Evolutionary conservation across 208 protist genomes (phyloP).

Genomic region (Phytomonas sp.): DNA sequence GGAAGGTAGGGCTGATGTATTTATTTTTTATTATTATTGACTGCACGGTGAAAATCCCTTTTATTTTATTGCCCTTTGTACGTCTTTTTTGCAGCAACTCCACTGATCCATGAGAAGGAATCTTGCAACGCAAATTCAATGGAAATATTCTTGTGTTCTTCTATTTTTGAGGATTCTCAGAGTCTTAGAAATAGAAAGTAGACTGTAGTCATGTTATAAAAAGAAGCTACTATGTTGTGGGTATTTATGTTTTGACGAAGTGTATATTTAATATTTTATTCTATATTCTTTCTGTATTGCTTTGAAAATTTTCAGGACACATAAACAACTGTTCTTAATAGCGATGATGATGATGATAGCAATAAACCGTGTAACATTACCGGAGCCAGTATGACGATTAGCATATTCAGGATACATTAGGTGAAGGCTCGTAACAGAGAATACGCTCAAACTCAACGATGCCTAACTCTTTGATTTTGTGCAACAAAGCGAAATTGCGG

Average conservation of each 20-base stretch:
- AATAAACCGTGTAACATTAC: neutral
- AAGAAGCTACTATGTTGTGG: conserved; percentile 7
- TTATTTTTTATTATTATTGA: neutral
- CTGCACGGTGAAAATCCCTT: neutral
- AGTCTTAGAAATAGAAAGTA: neutral
- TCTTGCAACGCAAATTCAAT: neutral
- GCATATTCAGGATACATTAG: neutral
- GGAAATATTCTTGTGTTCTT: neutral
- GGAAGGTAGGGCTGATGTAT: neutral
- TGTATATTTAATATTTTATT: conserved; percentile 4
- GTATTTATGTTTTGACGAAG: neutral
- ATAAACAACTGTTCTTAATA: neutral
- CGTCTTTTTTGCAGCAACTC: neutral
- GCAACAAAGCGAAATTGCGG: neutral
- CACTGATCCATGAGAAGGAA: neutral
- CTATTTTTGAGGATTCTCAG: neutral
- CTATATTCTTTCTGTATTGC: neutral
- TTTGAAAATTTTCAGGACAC: neutral
- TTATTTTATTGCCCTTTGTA: neutral
- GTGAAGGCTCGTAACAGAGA: neutral
- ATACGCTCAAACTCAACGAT: neutral
- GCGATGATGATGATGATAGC: neutral
- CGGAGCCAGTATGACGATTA: neutral
- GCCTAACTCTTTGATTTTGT: neutral
- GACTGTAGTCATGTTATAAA: neutral